Conservation (phyloP, 495 filamentous ascomycete genomes). For the Penicillium cinerascens region DNA sequence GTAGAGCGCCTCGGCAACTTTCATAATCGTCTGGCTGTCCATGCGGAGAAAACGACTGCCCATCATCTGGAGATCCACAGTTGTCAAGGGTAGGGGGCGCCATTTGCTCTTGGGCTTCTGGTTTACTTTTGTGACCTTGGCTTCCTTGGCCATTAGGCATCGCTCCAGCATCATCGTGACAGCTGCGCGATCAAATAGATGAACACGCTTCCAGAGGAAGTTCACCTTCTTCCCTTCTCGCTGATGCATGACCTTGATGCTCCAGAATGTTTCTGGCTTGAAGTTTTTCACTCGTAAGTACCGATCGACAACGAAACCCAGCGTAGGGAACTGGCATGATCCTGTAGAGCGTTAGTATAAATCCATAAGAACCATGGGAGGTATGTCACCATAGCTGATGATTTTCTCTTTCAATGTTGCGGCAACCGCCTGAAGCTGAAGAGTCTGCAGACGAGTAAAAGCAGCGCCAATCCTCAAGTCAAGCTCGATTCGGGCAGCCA, state of each 20-base stretch:
- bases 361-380: not conserved
- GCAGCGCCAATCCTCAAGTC: slow-evolving; percentile 88
- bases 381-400: slow-evolving; percentile 75
- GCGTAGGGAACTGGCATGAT: slow-evolving; percentile 93
- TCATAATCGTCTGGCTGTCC: slow-evolving; percentile 85
- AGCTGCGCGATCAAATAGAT: slow-evolving; percentile 82
- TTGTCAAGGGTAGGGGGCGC: slow-evolving; percentile 90
- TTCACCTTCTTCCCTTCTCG: slow-evolving; percentile 75
- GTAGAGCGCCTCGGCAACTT: slow-evolving; percentile 76
- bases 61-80: slow-evolving; percentile 98
- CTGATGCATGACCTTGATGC: slow-evolving; percentile 76
- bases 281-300: slow-evolving; percentile 93
- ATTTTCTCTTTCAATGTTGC: slow-evolving; percentile 57
- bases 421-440: slow-evolving; percentile 65
- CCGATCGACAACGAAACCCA: slow-evolving; percentile 95
- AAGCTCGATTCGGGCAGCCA: slow-evolving; percentile 84
- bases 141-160: slow-evolving; percentile 72
- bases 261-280: slow-evolving; percentile 89
- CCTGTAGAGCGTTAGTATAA: slow-evolving; percentile 48
- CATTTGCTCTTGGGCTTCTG: slow-evolving; percentile 92
- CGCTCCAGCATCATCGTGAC: slow-evolving; percentile 81
- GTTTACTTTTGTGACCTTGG: slow-evolving; percentile 75
- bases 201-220: slow-evolving; percentile 79
- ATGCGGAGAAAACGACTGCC: slow-evolving; percentile 81
- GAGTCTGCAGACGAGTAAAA: slow-evolving; percentile 86